Evolutionary conservation across 352 stramenopile genomes (phyloP), one percentile per base, ranked within the genome.

Genomic region (Phytophthora pistaciae): DNA sequence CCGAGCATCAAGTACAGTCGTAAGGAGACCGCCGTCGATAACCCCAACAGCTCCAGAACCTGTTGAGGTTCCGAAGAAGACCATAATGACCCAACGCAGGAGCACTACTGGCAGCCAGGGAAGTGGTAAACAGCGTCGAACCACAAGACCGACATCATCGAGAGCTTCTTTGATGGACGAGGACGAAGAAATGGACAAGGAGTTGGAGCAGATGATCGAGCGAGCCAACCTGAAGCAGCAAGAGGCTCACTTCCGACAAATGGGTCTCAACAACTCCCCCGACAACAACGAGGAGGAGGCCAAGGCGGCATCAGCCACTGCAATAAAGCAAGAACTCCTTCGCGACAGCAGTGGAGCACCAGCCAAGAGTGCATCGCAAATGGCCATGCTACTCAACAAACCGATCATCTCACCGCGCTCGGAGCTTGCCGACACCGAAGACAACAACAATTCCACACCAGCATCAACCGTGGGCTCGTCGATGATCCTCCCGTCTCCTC

Each of bases 201-300:
- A 93, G 53, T 72, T 93, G 3, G 86, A 93, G 44, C 59, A 83
- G 21, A 92, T 92, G 83, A 93, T 93, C 44, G 84, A 93, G 11
- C 64, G 56, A 40, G 79, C 50, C 6, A 82, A 77, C 16, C 8
- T 58, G 3, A 75, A 83, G 36, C 72, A 85, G 53, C 71, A 75
- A 52, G 64, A 84, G 53, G 56, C 54, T 16, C 64, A 70, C 11
- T 70, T 71, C 61, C 59, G 59, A 13, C 60, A 68, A 40, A 56
- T 74, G 56, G 21, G 64, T 5, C 23, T 50, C 0, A 56, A 48
- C 29, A 33, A 57, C 18, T 29, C 50, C 6, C 13, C 18, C 9
- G 55, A 71, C 38, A 63, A 61, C n/a, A 64, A 64, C 42, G 36
- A 62, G 14, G 67, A 66, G 16, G 49, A 62, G 0, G 53, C 31